These are phyloP conservation scores for Phytopythium kandeliae DNA, from an alignment of 352 stramenopile genomes.

Conservation along the genomic window DNA sequence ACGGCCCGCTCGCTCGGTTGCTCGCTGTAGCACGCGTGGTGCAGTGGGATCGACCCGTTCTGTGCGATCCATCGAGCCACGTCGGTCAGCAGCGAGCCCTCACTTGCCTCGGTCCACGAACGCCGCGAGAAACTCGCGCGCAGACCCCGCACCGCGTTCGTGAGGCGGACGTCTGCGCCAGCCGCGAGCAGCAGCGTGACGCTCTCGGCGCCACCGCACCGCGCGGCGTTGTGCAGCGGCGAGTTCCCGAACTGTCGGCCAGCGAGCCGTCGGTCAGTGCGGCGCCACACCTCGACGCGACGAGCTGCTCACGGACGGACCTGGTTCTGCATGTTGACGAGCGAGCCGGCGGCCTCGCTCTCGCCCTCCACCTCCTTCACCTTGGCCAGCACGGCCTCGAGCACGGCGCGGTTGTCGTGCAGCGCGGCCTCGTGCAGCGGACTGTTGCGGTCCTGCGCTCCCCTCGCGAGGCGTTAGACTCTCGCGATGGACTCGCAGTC, in stretches of 20 bases:
- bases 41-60: conserved; percentile 66
- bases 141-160: conserved; percentile 44
- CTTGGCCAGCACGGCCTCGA: conserved; percentile 43
- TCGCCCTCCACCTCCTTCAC: conserved; percentile 33
- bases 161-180: conserved; percentile 31
- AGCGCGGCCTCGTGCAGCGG: conserved; percentile 68
- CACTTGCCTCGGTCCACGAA: too few species aligned
- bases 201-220: conserved; percentile 39
- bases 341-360: conserved; percentile 20
- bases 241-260: conserved; percentile 65
- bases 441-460: conserved; percentile 62
- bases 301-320: too few species aligned
- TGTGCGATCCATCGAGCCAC: too few species aligned
- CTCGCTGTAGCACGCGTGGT: conserved; percentile 79
- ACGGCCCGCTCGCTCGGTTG: conserved; percentile 43
- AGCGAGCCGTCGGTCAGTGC: too few species aligned
- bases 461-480: too few species aligned
- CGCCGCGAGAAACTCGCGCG: not conserved
- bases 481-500: too few species aligned
- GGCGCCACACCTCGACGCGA: too few species aligned
- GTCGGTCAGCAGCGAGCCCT: too few species aligned
- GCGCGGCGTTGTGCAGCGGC: conserved; percentile 65
- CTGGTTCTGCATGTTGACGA: conserved; percentile 61
- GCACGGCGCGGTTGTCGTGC: conserved; percentile 39
- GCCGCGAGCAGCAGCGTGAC: conserved; percentile 47